Percentiles rank a stretch among this genome's conserved stretches.
Evolutionary conservation across 208 protist species (phyloP).

Genomic region (Trypanosoma theileri): DNA sequence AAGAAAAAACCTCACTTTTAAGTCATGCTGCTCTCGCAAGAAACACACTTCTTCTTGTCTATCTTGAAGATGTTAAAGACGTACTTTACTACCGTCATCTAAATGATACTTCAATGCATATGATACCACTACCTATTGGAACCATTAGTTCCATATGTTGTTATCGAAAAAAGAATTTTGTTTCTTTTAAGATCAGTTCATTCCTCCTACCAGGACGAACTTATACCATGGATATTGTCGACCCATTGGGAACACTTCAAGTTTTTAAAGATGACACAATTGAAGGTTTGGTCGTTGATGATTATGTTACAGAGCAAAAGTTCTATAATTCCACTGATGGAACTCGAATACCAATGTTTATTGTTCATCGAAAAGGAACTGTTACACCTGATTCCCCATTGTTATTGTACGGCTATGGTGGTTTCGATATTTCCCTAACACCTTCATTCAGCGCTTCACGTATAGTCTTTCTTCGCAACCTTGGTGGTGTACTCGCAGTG

Average conservation of each 20-base stretch:
- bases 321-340: conserved; percentile 92
- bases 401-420: conserved; percentile 94
- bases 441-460: conserved; percentile 74
- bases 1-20: conserved; percentile 72
- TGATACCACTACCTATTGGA: conserved; percentile 84
- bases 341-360: conserved; percentile 94
- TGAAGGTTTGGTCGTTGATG: conserved; percentile 58
- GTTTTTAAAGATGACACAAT: conserved; percentile 77
- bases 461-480: conserved; percentile 81
- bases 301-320: conserved; percentile 85
- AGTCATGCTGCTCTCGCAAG: conserved; percentile 48
- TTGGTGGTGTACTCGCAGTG: conserved; percentile 84
- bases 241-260: conserved; percentile 54
- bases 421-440: conserved; percentile 91
- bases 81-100: conserved; percentile 81
- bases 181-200: conserved; percentile 91
- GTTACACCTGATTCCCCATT: conserved; percentile 68
- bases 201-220: conserved; percentile 88
- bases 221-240: conserved; percentile 75
- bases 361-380: conserved; percentile 80
- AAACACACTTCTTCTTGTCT: conserved; percentile 82
- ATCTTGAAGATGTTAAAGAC: conserved; percentile 94
- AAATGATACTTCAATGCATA: conserved; percentile 28
- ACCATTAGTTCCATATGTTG: conserved; percentile 52
- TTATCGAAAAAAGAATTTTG: conserved; percentile 59